Conservation (phyloP, 352 stramenopile species). For the Phytophthora syringae region DNA sequence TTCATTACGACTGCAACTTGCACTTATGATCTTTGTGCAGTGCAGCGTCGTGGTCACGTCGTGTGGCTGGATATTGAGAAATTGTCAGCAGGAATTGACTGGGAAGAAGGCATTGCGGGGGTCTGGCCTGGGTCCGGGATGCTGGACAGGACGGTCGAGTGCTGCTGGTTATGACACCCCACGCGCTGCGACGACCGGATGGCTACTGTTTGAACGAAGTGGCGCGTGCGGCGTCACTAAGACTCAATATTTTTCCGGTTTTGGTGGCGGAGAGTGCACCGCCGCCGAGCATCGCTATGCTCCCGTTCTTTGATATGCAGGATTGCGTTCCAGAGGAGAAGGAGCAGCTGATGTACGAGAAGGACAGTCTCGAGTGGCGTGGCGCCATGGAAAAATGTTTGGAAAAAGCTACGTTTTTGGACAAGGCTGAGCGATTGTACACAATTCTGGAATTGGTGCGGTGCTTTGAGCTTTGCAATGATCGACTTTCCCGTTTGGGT, state of each 20-base stretch:
- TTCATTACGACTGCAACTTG: background rate
- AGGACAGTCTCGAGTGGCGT: slow-evolving; percentile 47
- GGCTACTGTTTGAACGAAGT: slow-evolving; percentile 87
- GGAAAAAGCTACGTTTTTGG: slow-evolving; percentile 44
- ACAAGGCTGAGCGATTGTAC: slow-evolving; percentile 63
- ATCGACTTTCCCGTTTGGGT: background rate
- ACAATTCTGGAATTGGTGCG: slow-evolving; percentile 68
- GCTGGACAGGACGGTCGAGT: slow-evolving; percentile 74
- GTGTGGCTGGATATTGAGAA: slow-evolving; percentile 82
- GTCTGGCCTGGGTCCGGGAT: slow-evolving; percentile 72
- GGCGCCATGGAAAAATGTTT: slow-evolving; percentile 48
- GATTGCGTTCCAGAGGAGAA: slow-evolving; percentile 60
- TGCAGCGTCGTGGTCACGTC: slow-evolving; percentile 63
- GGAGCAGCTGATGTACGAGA: slow-evolving; percentile 34
- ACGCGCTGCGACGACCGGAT: slow-evolving; percentile 72
- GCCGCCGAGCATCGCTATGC: slow-evolving; percentile 68
- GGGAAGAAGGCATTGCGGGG: slow-evolving; percentile 80
- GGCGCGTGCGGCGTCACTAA: slow-evolving; percentile 59
- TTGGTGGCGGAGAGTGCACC: slow-evolving; percentile 72
- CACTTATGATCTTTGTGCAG: slow-evolving; percentile 33
- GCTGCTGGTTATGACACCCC: slow-evolving; percentile 80
- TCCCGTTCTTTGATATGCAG: slow-evolving; percentile 79
- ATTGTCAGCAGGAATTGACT: slow-evolving; percentile 73
- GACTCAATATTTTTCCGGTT: slow-evolving; percentile 75
- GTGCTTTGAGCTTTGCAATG: background rate